Base-by-base conservation (phyloP, 2,329 filamentous ascomycete genomes). In the Nigrospora osmanthi region DNA sequence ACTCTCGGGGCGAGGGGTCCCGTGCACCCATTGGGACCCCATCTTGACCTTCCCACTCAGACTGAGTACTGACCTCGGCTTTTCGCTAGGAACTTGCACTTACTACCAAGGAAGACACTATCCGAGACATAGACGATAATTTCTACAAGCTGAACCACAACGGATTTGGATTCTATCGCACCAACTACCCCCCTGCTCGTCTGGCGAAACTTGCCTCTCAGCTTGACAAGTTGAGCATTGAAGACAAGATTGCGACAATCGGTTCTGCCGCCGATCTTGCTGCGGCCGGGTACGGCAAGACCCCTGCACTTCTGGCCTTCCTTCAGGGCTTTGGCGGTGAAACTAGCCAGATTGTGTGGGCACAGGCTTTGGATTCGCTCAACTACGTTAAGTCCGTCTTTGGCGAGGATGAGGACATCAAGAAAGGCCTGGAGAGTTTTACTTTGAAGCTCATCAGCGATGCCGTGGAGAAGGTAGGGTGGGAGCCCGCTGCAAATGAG, bases 141-240 rank as follows among this genome's bases (percentile, higher is more conserved):
- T 96, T 95, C 64, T 98, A 97, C 71, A 94, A 95, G 70, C 74
- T 98, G 57, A 98, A 98, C 71, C 82, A 84, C 49, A 81, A 91
- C 45, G 86, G 91, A 47, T 89, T 84, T 42, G 91, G 89, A 23
- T 96, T 81, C 60, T 97, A 94, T 69, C 81, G 90, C 49, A 93
- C 91, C 40, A 95, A 95, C 67, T 95, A 97, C 60, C 89, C 93
- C 6, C 82, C 88, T n/a, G 74, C 80, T 51, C 82, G 91, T 40
- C 76, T 98, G 35, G 79, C 78, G 35, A 89, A 89, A 67, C 81
- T 98, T 19, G 86, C 87, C 47, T 77, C 81, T 43, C 82, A 87
- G 55, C 82, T 89, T 14, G 76, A 87, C 53, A 81, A 82, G 54
- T 75, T 98, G 19, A 87, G 76, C 51, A 82, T 85, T 6, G 81